phyloP scores from a whole-genome alignment of 129 eudicot genomes.

The Saussurea involucrata region DNA sequence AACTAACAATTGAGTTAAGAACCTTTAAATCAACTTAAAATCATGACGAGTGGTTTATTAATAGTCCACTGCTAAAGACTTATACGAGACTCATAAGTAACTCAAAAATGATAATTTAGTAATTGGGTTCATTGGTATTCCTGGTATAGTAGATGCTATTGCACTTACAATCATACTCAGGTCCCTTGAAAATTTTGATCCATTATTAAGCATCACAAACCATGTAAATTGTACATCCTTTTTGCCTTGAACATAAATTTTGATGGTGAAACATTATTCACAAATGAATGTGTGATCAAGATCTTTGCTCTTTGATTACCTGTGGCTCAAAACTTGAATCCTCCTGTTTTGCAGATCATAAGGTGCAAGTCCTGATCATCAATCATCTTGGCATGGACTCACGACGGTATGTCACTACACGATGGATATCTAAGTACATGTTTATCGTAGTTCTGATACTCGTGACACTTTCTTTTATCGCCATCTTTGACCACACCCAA shows the following conservation, averaged over 20 bases:
- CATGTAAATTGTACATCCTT: not conserved
- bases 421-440: conserved; percentile 26
- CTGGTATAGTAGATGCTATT: not conserved
- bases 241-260: not conserved
- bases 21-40: not conserved
- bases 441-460: conserved; percentile 38
- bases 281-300: not conserved
- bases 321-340: not conserved
- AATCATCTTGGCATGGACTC: conserved; percentile 42
- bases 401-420: conserved; percentile 32
- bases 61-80: not conserved
- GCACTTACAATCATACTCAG: not conserved
- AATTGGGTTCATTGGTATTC: not conserved
- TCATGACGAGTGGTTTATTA: too few relatives aligned
- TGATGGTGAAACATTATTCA: not conserved
- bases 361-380: conserved; percentile 10
- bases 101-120: not conserved
- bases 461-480: conserved; percentile 32
- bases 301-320: not conserved
- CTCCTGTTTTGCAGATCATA: conserved; percentile 18
- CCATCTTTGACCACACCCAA: conserved; percentile 43
- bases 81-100: not conserved
- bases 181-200: not conserved
- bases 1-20: not conserved
- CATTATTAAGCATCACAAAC: not conserved